Evolutionary conservation across 768 basidiomycete genomes (phyloP).

Genomic region (Lyophyllum semitale): DNA sequence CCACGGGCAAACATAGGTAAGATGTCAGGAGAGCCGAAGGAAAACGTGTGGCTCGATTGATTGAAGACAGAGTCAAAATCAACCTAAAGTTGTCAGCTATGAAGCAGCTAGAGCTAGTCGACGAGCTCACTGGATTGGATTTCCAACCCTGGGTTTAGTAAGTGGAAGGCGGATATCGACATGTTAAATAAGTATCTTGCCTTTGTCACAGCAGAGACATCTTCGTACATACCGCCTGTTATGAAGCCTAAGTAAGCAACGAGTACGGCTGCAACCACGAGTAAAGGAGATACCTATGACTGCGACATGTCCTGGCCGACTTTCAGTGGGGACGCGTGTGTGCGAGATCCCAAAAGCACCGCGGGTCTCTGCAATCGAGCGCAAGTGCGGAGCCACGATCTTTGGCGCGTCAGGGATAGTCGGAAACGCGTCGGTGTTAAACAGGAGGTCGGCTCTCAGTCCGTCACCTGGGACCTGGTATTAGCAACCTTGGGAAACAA

Average conservation of each 20-base stretch:
- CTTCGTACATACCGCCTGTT: conserved; percentile 85
- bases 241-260: neutral
- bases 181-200: conserved; percentile 34
- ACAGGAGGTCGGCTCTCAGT: conserved; percentile 78
- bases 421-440: conserved; percentile 62
- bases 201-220: conserved; percentile 86
- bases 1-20: conserved; percentile 85
- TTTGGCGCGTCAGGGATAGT: conserved; percentile 51
- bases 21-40: conserved; percentile 89
- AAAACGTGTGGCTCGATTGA: conserved; percentile 73
- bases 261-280: neutral
- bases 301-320: conserved; percentile 86
- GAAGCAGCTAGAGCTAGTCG: conserved; percentile 4
- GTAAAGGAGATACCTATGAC: conserved; percentile 60
- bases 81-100: conserved; percentile 39
- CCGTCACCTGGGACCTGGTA: conserved; percentile 63
- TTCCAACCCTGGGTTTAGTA: conserved; percentile 70
- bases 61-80: conserved; percentile 91
- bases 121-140: conserved; percentile 64
- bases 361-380: conserved; percentile 61
- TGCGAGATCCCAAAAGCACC: conserved; percentile 87
- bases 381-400: conserved; percentile 73
- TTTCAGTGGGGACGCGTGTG: conserved; percentile 86
- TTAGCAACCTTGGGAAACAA: neutral
- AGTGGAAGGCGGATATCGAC: conserved; percentile 5